Percentiles rank a stretch among this genome's conserved stretches.
Evolutionary conservation across 2,329 filamentous ascomycete species (phyloP).

Genomic region (Trichoderma atrobrunneum): DNA sequence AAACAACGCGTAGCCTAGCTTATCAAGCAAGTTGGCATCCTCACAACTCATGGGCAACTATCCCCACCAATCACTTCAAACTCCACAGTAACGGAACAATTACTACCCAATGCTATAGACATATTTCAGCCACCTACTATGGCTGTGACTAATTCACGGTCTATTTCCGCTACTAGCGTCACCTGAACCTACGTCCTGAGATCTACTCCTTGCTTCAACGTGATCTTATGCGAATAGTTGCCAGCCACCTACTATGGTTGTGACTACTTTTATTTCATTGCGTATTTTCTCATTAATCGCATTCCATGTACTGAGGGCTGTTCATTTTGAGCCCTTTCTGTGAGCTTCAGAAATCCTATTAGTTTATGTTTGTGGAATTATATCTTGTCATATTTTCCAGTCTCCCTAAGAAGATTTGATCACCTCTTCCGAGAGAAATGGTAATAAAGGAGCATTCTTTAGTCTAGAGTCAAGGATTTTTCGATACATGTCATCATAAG

Average conservation of each 20-base stretch:
- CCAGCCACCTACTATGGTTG: neutral
- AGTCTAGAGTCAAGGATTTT: neutral
- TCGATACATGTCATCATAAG: neutral
- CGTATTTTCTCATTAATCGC: neutral
- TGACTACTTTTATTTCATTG: neutral
- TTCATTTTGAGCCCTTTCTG: neutral
- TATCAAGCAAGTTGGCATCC: neutral
- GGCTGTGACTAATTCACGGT: neutral
- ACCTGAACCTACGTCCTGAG: neutral
- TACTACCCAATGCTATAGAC: neutral
- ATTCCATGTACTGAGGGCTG: neutral
- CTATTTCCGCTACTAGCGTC: neutral
- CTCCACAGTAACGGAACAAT: neutral
- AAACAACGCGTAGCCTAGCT: too few relatives aligned
- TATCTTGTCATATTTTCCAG: neutral
- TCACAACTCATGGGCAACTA: neutral
- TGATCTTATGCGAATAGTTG: neutral
- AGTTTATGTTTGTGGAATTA: neutral
- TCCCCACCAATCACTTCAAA: neutral
- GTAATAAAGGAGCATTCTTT: neutral
- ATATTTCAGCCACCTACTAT: neutral
- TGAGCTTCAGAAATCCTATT: neutral
- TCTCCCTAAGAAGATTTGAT: neutral
- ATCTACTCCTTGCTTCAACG: neutral
- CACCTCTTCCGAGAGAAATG: neutral